Conservation (phyloP, 2,329 filamentous ascomycete genomes). For the Colletotrichum sp. region DNA sequence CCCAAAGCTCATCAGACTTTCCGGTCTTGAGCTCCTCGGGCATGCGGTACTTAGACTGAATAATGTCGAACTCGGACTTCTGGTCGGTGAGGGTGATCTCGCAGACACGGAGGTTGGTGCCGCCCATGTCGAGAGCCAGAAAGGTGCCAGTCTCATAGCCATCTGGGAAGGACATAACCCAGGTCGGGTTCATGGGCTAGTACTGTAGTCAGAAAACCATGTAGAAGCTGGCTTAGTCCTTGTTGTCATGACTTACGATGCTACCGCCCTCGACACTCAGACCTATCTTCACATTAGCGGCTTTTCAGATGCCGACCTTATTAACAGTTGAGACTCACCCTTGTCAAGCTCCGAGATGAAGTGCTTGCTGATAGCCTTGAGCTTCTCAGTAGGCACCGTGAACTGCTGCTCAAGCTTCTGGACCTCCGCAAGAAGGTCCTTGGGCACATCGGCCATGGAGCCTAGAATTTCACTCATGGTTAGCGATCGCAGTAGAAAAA, state of each 20-base stretch:
- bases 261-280: slow-evolving; percentile 87
- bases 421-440: slow-evolving; percentile 81
- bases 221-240: not conserved
- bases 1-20: slow-evolving; percentile 85
- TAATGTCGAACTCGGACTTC: slow-evolving; percentile 91
- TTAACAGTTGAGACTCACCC: slow-evolving; percentile 53
- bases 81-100: slow-evolving; percentile 88
- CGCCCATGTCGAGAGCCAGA: slow-evolving; percentile 92
- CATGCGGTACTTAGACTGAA: slow-evolving; percentile 95
- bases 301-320: not conserved
- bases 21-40: slow-evolving; percentile 91
- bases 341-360: slow-evolving; percentile 89
- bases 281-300: slow-evolving; percentile 52
- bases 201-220: slow-evolving; percentile 22
- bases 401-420: slow-evolving; percentile 84
- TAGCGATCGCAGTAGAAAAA: not conserved
- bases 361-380: slow-evolving; percentile 90
- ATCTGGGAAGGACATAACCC: slow-evolving; percentile 90
- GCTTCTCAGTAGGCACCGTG: slow-evolving; percentile 75
- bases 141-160: slow-evolving; percentile 88
- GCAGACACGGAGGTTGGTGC: slow-evolving; percentile 94
- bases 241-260: slow-evolving; percentile 69
- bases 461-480: slow-evolving; percentile 53
- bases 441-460: slow-evolving; percentile 89
- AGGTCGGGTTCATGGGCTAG: slow-evolving; percentile 96